Evolutionary conservation across 805 yeast species (phyloP).

Genomic region (Cyberlindnera subsufficiens): DNA sequence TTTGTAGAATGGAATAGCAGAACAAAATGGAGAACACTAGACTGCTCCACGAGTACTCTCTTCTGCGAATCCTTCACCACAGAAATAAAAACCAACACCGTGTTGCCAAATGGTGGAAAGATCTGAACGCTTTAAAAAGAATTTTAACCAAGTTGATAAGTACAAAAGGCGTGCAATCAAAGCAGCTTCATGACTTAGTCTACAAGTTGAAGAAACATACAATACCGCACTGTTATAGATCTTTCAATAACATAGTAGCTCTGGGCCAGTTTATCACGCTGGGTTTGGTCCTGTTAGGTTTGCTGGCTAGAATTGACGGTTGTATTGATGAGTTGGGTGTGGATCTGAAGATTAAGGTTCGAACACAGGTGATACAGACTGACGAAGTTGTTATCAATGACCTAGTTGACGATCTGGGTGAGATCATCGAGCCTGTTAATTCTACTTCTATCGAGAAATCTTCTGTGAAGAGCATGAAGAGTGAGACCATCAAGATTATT

Average conservation of each 20-base stretch:
- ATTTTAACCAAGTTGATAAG: slow-evolving; percentile 36
- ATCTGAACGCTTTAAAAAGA: slow-evolving; percentile 58
- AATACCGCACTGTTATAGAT: slow-evolving; percentile 46
- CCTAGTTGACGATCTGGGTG: slow-evolving; percentile 29
- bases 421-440: slow-evolving; percentile 12
- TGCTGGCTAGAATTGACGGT: slow-evolving; percentile 38
- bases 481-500: neutral
- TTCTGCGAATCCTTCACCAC: slow-evolving; percentile 61
- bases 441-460: neutral
- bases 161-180: slow-evolving; percentile 6
- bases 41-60: slow-evolving; percentile 42
- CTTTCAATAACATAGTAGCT: slow-evolving; percentile 62
- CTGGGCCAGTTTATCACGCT: slow-evolving; percentile 72
- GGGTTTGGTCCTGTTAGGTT: slow-evolving; percentile 64
- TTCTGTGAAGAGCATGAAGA: neutral
- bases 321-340: slow-evolving; percentile 13
- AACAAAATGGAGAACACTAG: no score
- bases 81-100: slow-evolving; percentile 76
- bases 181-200: slow-evolving; percentile 10
- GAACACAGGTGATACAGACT: neutral
- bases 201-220: slow-evolving; percentile 16
- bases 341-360: neutral
- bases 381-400: neutral
- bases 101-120: slow-evolving; percentile 71
- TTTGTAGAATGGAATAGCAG: no score